phyloP scores from a whole-genome alignment of 495 filamentous ascomycete genomes.

The Monascus purpureus region DNA sequence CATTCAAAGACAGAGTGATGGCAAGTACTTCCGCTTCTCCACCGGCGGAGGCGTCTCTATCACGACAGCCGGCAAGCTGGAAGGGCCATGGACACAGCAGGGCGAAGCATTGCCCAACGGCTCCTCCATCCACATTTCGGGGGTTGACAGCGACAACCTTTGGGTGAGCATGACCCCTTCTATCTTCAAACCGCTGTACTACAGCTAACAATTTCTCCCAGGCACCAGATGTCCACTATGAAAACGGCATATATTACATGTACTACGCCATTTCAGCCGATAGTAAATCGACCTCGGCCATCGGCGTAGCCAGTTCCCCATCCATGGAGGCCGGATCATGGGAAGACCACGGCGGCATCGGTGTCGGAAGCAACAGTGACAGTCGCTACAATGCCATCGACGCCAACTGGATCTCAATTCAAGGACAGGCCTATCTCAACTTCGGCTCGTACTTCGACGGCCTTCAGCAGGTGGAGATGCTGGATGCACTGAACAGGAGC shows the following conservation, averaged over 20 bases:
- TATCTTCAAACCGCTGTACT: not conserved
- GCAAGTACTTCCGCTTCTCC: conserved; percentile 59
- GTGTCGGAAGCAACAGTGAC: conserved; percentile 32
- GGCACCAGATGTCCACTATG: conserved; percentile 50
- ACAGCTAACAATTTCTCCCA: conserved; percentile 10
- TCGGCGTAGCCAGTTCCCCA: conserved; percentile 52
- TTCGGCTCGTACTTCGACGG: conserved; percentile 64
- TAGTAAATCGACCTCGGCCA: conserved; percentile 50
- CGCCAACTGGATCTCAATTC: conserved; percentile 39
- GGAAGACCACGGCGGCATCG: conserved; percentile 37
- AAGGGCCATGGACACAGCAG: conserved; percentile 51
- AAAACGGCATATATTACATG: conserved; percentile 48
- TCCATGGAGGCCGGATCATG: conserved; percentile 48
- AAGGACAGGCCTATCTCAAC: conserved; percentile 39
- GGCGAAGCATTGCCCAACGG: conserved; percentile 45
- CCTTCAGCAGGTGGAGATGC: conserved; percentile 49
- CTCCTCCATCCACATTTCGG: conserved; percentile 41
- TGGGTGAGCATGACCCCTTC: conserved; percentile 37
- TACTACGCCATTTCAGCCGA: conserved; percentile 62
- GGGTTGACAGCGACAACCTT: conserved; percentile 41
- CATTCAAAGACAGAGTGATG: conserved; percentile 46
- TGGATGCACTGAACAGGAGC: conserved; percentile 24
- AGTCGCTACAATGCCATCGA: conserved; percentile 62
- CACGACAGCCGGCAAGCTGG: conserved; percentile 42
- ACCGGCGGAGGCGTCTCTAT: conserved; percentile 54